Evolutionary conservation across 164 flowering plant species (phyloP).

Genomic region (Akebia trifoliata): DNA sequence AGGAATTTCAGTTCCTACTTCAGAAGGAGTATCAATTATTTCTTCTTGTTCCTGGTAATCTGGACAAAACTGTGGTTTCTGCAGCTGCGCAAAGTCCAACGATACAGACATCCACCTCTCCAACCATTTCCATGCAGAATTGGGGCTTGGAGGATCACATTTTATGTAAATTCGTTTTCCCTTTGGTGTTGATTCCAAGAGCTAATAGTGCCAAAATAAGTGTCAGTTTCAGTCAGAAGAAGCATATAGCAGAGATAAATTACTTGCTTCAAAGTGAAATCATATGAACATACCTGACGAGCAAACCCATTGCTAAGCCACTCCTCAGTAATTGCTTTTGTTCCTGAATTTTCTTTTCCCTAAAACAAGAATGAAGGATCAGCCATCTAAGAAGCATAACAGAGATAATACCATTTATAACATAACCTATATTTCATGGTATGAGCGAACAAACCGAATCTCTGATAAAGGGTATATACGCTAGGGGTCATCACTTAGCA

Average conservation of each 20-base stretch:
- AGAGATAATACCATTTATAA: too few relatives aligned
- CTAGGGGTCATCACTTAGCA: too few relatives aligned
- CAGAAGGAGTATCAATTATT: conserved; percentile 12
- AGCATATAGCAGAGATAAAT: neutral
- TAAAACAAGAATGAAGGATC: conserved; percentile 19
- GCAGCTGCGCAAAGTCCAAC: conserved; percentile 21
- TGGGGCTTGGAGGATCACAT: conserved; percentile 58
- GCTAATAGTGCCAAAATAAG: conserved; percentile 31
- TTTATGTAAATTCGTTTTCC: conserved; percentile 52
- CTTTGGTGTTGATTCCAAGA: conserved; percentile 65
- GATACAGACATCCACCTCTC: conserved; percentile 91
- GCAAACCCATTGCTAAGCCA: conserved; percentile 68
- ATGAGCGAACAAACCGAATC: too few relatives aligned
- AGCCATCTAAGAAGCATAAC: neutral
- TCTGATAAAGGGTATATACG: too few relatives aligned
- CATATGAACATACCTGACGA: conserved; percentile 51
- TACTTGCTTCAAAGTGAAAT: neutral
- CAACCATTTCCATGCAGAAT: conserved; percentile 88
- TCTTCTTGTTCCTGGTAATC: conserved; percentile 24
- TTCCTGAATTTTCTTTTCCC: conserved; percentile 29
- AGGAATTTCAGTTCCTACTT: conserved; percentile 18
- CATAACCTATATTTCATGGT: too few relatives aligned
- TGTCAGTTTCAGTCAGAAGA: conserved; percentile 2
- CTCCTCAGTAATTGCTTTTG: conserved; percentile 48
- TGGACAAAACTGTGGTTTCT: conserved; percentile 17